Conservation (phyloP, 139 green algal genomes). For the Tetradesmus obliquus region DNA sequence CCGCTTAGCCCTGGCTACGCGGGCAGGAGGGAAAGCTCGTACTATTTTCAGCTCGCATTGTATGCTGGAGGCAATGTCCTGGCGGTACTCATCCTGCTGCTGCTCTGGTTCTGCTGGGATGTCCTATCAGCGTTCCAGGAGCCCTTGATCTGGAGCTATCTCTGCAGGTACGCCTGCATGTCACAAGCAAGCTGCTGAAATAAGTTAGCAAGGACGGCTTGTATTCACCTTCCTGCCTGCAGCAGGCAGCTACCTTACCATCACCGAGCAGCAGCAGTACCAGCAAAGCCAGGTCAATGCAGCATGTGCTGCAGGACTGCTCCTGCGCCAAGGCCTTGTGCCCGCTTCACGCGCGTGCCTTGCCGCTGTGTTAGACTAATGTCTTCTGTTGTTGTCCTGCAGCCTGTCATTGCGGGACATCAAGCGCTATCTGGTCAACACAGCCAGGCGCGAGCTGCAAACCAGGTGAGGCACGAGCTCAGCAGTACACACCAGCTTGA, state of each 20-base stretch:
- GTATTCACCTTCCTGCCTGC: too few species aligned
- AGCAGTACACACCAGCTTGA: not conserved
- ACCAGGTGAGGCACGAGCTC: not conserved
- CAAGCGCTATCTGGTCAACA: conserved; percentile 62
- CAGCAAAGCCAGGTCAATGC: not conserved
- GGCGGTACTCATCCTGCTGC: conserved; percentile 49
- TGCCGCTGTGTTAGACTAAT: not conserved
- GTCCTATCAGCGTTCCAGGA: conserved; percentile 64
- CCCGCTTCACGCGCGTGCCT: not conserved
- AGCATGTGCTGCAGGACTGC: not conserved
- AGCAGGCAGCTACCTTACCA: too few species aligned
- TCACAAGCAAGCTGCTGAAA: not conserved
- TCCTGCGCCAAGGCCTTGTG: not conserved
- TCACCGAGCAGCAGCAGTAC: not conserved
- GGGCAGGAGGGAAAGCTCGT: conserved; percentile 14
- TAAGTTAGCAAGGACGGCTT: too few species aligned
- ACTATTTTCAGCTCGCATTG: conserved; percentile 55
- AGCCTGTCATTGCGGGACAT: conserved; percentile 64
- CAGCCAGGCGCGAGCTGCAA: conserved; percentile 24
- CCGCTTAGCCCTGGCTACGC: not conserved
- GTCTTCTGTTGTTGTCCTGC: not conserved
- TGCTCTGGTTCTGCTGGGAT: conserved; percentile 62
- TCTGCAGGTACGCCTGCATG: conserved; percentile 39
- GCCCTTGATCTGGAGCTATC: conserved; percentile 66
- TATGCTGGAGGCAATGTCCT: conserved; percentile 61